Evolutionary conservation across 202 grass and related monocot species (phyloP).

Genomic region (Panicum hallii): DNA sequence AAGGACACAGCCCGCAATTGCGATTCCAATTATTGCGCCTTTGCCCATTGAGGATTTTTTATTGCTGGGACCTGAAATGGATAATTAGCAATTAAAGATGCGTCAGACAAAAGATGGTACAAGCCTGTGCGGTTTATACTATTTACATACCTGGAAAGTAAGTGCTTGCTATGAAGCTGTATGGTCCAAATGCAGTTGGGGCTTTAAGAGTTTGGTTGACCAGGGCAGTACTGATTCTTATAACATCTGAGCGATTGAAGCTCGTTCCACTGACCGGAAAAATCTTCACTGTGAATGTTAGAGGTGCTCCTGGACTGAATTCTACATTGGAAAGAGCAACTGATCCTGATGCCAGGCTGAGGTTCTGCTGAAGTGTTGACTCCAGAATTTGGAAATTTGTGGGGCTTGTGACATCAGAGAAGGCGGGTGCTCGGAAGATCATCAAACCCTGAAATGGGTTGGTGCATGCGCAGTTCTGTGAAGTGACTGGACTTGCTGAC

Average conservation of each 20-base stretch:
- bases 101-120: conserved; percentile 24
- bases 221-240: conserved; percentile 53
- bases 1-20: conserved; percentile 51
- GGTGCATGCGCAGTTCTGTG: conserved; percentile 57
- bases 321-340: conserved; percentile 62
- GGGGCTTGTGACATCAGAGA: conserved; percentile 53
- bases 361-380: conserved; percentile 37
- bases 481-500: conserved; percentile 54
- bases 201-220: conserved; percentile 60
- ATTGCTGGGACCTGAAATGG: conserved; percentile 44
- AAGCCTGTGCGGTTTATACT: neutral
- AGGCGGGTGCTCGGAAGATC: conserved; percentile 59
- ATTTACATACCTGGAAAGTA: conserved; percentile 57
- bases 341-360: conserved; percentile 48
- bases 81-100: conserved; percentile 22
- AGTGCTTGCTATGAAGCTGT: conserved; percentile 51
- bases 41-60: conserved; percentile 51
- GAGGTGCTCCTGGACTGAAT: conserved; percentile 50
- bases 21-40: conserved; percentile 60
- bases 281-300: conserved; percentile 46
- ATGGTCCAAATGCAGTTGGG: conserved; percentile 61
- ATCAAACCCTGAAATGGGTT: conserved; percentile 64
- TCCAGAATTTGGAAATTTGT: conserved; percentile 53
- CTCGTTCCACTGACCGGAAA: conserved; percentile 49
- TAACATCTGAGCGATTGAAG: conserved; percentile 63